phyloP scores from a whole-genome alignment of 2,329 filamentous ascomycete species.

The Aspergillus transmontanensis region DNA sequence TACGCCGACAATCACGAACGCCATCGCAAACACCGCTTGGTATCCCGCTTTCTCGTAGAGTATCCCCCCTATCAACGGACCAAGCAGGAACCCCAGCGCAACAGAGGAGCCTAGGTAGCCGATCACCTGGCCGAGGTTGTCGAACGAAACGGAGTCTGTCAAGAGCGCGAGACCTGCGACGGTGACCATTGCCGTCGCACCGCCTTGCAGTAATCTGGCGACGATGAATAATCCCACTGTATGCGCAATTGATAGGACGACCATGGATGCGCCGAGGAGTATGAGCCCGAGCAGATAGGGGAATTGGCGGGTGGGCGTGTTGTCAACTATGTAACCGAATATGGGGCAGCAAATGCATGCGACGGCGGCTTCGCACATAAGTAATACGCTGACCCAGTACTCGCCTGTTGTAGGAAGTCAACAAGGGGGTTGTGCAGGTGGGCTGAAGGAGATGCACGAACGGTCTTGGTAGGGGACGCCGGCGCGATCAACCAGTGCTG shows the following conservation, averaged over 20 bases:
- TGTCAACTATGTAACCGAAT: conserved; percentile 33
- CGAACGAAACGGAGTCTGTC: conserved; percentile 59
- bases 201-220: conserved; percentile 60
- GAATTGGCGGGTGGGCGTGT: conserved; percentile 49
- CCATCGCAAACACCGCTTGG: conserved; percentile 60
- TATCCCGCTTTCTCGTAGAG: conserved; percentile 63
- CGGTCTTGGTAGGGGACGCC: conserved; percentile 27
- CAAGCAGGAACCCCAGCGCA: conserved; percentile 58
- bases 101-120: conserved; percentile 61
- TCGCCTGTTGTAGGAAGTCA: conserved; percentile 21
- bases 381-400: conserved; percentile 33
- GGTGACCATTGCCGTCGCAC: conserved; percentile 62
- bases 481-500: conserved; percentile 28
- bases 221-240: conserved; percentile 52
- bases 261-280: conserved; percentile 56
- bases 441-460: conserved; percentile 14
- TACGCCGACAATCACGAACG: conserved; percentile 55
- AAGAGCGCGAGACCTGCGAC: conserved; percentile 61
- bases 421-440: not conserved
- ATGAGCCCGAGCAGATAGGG: conserved; percentile 62
- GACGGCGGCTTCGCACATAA: conserved; percentile 31
- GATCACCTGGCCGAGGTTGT: conserved; percentile 63
- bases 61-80: conserved; percentile 62
- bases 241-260: conserved; percentile 56
- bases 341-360: conserved; percentile 31